A percentile compares a stretch with the other conserved stretches of the same genome.
Conservation (phyloP, 371 early-diverging fungal genomes). For the Amoeboaphelidium protococcarum region DNA sequence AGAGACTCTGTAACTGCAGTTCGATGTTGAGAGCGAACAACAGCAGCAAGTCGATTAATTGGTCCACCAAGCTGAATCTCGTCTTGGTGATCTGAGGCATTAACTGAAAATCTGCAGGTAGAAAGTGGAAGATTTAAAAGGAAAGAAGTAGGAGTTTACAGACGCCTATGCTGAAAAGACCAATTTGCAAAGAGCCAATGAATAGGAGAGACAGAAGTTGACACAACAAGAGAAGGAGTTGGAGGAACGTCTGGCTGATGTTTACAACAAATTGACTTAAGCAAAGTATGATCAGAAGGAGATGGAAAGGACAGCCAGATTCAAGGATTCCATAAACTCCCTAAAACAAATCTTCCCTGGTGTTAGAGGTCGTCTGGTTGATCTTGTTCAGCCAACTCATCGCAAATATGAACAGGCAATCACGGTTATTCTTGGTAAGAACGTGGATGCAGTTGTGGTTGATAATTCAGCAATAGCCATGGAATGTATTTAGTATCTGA, state of each 20-base stretch:
- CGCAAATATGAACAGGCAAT: slow-evolving; percentile 71
- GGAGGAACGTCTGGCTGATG: neutral
- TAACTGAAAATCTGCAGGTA: neutral
- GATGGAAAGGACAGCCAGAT: slow-evolving; percentile 39
- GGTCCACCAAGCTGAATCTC: too few relatives aligned
- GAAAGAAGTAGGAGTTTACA: too few relatives aligned
- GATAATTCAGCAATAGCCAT: slow-evolving; percentile 23
- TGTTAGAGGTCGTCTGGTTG: slow-evolving; percentile 71
- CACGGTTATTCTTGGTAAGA: slow-evolving; percentile 22
- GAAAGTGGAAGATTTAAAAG: slow-evolving; percentile 13
- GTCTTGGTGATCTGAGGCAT: too few relatives aligned
- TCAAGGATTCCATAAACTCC: slow-evolving; percentile 41
- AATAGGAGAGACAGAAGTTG: slow-evolving; percentile 13
- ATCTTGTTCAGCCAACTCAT: slow-evolving; percentile 76
- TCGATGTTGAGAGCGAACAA: too few relatives aligned
- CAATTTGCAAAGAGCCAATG: too few relatives aligned
- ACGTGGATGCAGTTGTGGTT: slow-evolving; percentile 29
- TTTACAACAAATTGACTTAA: slow-evolving; percentile 10
- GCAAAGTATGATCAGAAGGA: slow-evolving; percentile 55
- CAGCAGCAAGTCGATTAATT: too few relatives aligned
- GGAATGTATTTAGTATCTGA: slow-evolving; percentile 45
- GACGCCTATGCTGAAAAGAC: too few relatives aligned
- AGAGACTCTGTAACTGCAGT: too few relatives aligned
- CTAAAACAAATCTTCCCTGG: slow-evolving; percentile 57
- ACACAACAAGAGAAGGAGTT: neutral